Evolutionary conservation across 1,139 yeast species (phyloP).

Genomic region (Kodamaea suecica): DNA sequence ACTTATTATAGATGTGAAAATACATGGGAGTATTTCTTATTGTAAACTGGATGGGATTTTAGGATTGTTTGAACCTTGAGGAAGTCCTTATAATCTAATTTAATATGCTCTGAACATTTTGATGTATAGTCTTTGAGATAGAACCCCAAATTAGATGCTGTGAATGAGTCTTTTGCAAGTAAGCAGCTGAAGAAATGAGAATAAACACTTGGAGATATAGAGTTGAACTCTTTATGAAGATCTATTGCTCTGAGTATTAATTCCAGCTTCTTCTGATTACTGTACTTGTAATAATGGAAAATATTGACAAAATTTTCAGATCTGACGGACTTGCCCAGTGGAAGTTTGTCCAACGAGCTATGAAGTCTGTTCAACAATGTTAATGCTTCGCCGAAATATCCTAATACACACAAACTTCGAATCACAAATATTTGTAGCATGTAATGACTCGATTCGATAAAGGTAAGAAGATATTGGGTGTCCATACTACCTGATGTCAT

Average conservation of each 20-base stretch:
- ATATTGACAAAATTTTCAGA: slow-evolving; percentile 20
- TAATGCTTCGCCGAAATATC: slow-evolving; percentile 25
- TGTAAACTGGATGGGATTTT: background rate
- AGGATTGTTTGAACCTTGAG: background rate
- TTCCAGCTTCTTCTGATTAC: background rate
- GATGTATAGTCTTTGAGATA: background rate
- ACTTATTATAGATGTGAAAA: background rate
- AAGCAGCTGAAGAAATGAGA: slow-evolving; percentile 4
- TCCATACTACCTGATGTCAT: slow-evolving; percentile 11
- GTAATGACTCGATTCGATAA: slow-evolving; percentile 25
- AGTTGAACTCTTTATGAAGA: background rate
- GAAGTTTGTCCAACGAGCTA: slow-evolving; percentile 7
- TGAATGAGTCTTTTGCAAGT: slow-evolving; percentile 1
- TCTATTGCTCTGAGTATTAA: slow-evolving; percentile 1
- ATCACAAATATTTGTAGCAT: slow-evolving; percentile 27
- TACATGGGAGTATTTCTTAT: background rate
- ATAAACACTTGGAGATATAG: background rate
- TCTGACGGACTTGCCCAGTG: slow-evolving; percentile 15
- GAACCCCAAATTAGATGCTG: background rate
- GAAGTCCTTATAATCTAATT: background rate
- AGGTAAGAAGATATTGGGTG: slow-evolving; percentile 14
- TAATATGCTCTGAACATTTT: slow-evolving; percentile 2
- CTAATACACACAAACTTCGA: slow-evolving; percentile 27
- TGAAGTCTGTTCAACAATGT: slow-evolving; percentile 21
- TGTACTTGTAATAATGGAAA: slow-evolving; percentile 10